These are phyloP conservation scores for Chalciporus sphaerocephalus DNA, from an alignment of 768 basidiomycete genomes.

Conservation along the genomic window DNA sequence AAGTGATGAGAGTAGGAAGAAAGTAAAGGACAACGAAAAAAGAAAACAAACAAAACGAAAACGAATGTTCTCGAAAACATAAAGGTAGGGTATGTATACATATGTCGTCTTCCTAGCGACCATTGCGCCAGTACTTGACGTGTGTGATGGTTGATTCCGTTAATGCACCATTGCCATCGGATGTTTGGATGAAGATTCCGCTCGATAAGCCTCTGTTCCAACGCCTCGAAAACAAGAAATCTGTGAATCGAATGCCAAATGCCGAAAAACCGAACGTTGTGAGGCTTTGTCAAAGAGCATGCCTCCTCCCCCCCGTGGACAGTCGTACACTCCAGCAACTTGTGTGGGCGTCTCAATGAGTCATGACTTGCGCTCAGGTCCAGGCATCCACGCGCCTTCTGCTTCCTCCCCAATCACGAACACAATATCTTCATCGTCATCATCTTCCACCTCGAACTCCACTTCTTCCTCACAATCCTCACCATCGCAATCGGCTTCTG, in stretches of 20 bases:
- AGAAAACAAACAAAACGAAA: not conserved
- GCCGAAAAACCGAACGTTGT: not conserved
- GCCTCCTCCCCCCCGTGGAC: too few species aligned
- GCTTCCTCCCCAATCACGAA: conserved; percentile 57
- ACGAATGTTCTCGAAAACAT: not conserved
- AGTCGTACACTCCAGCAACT: not conserved
- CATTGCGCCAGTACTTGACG: not conserved
- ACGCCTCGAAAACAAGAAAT: not conserved
- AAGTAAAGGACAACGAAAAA: not conserved
- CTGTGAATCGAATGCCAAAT: not conserved
- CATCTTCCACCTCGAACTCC: conserved; percentile 41
- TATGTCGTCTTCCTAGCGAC: not conserved
- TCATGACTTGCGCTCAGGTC: conserved; percentile 29
- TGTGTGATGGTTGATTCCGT: too few species aligned
- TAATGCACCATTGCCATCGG: not conserved
- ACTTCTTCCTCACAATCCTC: conserved; percentile 32
- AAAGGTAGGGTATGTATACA: conserved; percentile 20
- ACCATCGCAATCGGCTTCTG: conserved; percentile 29
- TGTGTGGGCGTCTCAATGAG: not conserved
- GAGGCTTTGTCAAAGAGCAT: not conserved
- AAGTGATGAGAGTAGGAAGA: not conserved
- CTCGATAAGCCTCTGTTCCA: not conserved
- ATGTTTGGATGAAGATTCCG: not conserved
- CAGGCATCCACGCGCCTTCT: conserved; percentile 35
- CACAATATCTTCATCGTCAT: conserved; percentile 75